Percentiles rank a stretch among this genome's conserved stretches.
Conservation (phyloP, 1,284 basidiomycete genomes). For the Rhodotorula mucilaginosa region DNA sequence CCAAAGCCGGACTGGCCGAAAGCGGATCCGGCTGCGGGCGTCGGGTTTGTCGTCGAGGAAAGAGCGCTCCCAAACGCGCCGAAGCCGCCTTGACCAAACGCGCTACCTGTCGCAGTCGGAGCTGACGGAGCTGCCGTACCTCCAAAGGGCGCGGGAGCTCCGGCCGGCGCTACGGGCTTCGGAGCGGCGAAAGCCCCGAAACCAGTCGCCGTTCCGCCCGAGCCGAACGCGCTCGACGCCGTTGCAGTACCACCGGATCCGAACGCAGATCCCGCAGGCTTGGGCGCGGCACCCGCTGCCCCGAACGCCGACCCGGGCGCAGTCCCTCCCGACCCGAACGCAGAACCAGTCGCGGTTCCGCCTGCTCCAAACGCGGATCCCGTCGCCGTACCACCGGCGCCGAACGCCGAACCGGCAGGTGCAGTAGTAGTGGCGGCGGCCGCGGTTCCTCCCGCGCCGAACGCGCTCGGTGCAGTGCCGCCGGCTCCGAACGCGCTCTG, state of each 20-base stretch:
- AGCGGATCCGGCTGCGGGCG: constrained; percentile 39
- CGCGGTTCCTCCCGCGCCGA: constrained; percentile 25
- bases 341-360: constrained; percentile 9
- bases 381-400: background rate
- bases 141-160: constrained; percentile 46
- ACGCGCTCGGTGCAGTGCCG: constrained; percentile 36
- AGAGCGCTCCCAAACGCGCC: constrained; percentile 23
- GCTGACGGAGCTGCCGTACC: constrained; percentile 31
- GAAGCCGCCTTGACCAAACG: constrained; percentile 42
- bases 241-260: constrained; percentile 1
- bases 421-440: background rate
- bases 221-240: constrained; percentile 11
- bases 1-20: constrained; percentile 47
- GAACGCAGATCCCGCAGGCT: constrained; percentile 8
- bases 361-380: constrained; percentile 14
- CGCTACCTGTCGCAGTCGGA: constrained; percentile 40
- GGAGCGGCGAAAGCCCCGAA: constrained; percentile 22
- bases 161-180: constrained; percentile 42
- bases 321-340: constrained; percentile 13
- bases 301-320: constrained; percentile 9
- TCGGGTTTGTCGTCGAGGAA: constrained; percentile 6
- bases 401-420: constrained; percentile 14
- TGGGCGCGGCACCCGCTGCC: constrained; percentile 1
- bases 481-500: constrained; percentile 22
- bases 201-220: constrained; percentile 12